A percentile compares a stretch with the other conserved stretches of the same genome.
These are phyloP conservation scores for Triticum monococcum DNA, from an alignment of 176 grass and related monocot species.

Conservation along the genomic window DNA sequence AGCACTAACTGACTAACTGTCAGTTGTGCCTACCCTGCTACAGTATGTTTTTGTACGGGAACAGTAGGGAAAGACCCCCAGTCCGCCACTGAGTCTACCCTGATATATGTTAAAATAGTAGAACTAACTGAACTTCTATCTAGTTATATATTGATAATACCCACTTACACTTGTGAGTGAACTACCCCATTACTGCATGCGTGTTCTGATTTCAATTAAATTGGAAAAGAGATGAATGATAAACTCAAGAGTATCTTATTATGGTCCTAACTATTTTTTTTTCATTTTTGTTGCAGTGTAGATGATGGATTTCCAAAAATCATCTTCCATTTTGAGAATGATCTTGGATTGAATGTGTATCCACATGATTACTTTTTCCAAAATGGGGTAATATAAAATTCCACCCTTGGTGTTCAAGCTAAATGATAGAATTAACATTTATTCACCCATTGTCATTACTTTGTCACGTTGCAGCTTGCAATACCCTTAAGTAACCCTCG, in stretches of 20 bases:
- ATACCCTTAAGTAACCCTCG: neutral
- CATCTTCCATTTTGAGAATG: slow-evolving; percentile 82
- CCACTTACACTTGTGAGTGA: neutral
- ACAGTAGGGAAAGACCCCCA: neutral
- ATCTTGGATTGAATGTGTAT: slow-evolving; percentile 75
- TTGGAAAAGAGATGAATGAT: slow-evolving; percentile 19
- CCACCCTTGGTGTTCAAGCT: slow-evolving; percentile 6
- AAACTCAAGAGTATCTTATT: neutral
- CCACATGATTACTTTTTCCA: slow-evolving; percentile 96
- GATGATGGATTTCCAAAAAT: slow-evolving; percentile 86
- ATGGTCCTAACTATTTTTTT: slow-evolving; percentile 30
- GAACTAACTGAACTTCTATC: neutral
- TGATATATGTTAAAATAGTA: slow-evolving; percentile 2
- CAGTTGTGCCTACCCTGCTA: slow-evolving; percentile 8
- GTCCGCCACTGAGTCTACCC: neutral
- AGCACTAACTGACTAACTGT: slow-evolving; percentile 21
- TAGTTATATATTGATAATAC: neutral
- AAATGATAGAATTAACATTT: slow-evolving; percentile 14
- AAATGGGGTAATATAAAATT: slow-evolving; percentile 78
- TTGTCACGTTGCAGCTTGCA: slow-evolving; percentile 4
- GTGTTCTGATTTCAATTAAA: slow-evolving; percentile 19
- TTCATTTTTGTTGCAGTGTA: slow-evolving; percentile 64
- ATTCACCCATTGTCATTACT: slow-evolving; percentile 3
- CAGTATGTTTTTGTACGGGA: neutral
- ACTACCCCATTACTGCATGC: neutral